Evolutionary conservation across 805 yeast genomes (phyloP).

Genomic region (Starmerella floris): DNA sequence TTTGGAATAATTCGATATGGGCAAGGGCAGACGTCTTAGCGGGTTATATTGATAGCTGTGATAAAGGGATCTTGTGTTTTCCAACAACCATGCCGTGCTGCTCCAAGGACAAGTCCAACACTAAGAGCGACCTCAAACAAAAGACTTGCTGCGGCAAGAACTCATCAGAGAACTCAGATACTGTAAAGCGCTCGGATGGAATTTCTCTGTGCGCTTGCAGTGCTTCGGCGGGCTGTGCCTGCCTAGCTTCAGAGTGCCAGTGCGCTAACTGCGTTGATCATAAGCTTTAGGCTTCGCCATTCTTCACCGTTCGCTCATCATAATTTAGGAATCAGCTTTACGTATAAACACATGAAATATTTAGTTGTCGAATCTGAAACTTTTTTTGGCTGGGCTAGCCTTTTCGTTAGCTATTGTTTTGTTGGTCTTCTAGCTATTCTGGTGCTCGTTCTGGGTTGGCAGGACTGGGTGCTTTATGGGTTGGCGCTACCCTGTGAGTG

Average conservation of each 20-base stretch:
- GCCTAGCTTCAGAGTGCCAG: conserved; percentile 16
- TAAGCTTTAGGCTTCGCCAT: conserved; percentile 13
- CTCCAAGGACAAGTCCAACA: conserved; percentile 6
- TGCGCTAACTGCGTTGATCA: conserved; percentile 17
- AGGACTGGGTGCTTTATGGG: no score
- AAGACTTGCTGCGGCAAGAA: conserved; percentile 9
- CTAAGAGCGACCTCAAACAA: background rate
- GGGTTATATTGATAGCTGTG: no score
- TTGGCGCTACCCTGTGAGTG: no score
- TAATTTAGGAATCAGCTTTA: no score
- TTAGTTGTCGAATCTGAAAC: no score
- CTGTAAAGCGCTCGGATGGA: conserved; percentile 12
- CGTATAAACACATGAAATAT: no score
- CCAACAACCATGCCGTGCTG: conserved; percentile 14
- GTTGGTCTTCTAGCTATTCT: no score
- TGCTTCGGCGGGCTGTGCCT: conserved; percentile 11
- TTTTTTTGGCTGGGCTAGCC: no score
- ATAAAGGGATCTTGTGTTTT: no score
- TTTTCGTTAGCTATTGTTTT: no score
- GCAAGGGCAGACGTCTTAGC: background rate
- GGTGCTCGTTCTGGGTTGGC: no score
- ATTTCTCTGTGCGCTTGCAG: conserved; percentile 17
- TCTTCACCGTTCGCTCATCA: no score
- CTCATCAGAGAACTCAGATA: background rate
- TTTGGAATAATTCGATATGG: background rate